phyloP scores from a whole-genome alignment of 306 rosid species.

The Malus fusca region DNA sequence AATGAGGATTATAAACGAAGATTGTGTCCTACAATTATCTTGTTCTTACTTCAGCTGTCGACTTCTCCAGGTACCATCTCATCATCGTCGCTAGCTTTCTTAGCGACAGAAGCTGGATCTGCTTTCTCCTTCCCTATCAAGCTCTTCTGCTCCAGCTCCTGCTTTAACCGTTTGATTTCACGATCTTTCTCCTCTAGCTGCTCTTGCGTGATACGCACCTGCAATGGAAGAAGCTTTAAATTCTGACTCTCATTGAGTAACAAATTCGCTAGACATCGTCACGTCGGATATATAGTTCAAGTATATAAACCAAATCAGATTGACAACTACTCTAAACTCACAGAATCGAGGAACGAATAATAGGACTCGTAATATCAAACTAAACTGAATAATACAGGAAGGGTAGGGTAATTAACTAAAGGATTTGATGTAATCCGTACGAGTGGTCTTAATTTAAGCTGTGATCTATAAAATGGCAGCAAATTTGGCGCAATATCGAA shows the following conservation, averaged over 20 bases:
- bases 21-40: conserved; percentile 12
- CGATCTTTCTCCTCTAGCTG: conserved; percentile 60
- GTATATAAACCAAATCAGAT: too few species aligned
- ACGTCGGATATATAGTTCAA: too few species aligned
- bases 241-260: not conserved
- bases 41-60: conserved; percentile 3
- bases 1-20: not conserved
- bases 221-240: conserved; percentile 12
- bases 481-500: not conserved
- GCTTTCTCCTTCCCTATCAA: conserved; percentile 22
- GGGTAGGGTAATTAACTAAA: not conserved
- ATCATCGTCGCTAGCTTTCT: conserved; percentile 25
- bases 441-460: too few species aligned
- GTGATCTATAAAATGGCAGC: not conserved
- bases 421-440: not conserved
- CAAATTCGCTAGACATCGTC: not conserved
- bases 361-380: not conserved
- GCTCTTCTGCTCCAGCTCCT: conserved; percentile 37
- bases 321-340: too few species aligned
- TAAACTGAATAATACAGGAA: not conserved
- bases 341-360: not conserved
- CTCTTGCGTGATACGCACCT: conserved; percentile 67
- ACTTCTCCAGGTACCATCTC: conserved; percentile 23
- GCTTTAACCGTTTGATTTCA: conserved; percentile 47
- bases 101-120: conserved; percentile 24